Evolutionary conservation across 306 rosid genomes (phyloP).

Genomic region (Pterocarpus macrocarpus): DNA sequence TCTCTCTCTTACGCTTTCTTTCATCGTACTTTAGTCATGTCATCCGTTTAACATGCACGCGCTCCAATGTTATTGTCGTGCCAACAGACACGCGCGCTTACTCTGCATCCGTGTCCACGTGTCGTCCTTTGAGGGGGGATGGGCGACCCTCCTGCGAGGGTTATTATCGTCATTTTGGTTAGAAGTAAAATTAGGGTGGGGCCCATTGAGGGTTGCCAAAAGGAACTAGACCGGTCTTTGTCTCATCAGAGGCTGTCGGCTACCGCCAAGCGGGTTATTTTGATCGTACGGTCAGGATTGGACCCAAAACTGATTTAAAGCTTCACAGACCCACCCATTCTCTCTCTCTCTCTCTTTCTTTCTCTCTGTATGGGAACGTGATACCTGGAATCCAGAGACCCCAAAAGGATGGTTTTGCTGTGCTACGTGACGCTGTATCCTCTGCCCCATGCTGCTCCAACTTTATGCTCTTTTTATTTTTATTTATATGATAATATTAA

Average conservation of each 20-base stretch:
- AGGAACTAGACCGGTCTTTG: slow-evolving; percentile 91
- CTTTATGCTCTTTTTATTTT: background rate
- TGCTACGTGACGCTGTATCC: slow-evolving; percentile 29
- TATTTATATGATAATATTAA: too few relatives aligned
- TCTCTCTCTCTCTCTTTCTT: background rate
- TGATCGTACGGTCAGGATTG: slow-evolving; percentile 58
- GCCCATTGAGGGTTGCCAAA: slow-evolving; percentile 71
- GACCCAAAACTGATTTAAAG: slow-evolving; percentile 41
- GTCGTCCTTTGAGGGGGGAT: background rate
- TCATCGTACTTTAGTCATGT: slow-evolving; percentile 90
- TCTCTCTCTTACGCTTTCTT: slow-evolving; percentile 53
- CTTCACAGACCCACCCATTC: slow-evolving; percentile 25
- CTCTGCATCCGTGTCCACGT: slow-evolving; percentile 23
- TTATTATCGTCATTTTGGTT: background rate
- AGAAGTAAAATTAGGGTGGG: slow-evolving; percentile 23
- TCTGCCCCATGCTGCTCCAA: background rate
- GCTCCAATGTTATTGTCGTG: slow-evolving; percentile 40
- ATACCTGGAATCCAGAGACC: slow-evolving; percentile 45
- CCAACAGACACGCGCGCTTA: slow-evolving; percentile 25
- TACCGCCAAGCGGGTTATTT: slow-evolving; percentile 43
- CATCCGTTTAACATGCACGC: slow-evolving; percentile 59
- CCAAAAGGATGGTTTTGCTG: slow-evolving; percentile 11
- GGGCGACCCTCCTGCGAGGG: background rate
- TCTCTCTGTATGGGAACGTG: slow-evolving; percentile 43
- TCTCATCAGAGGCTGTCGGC: slow-evolving; percentile 62